These are phyloP conservation scores for Amphirosellinia nigrospora DNA, from an alignment of 495 filamentous ascomycete genomes.

Conservation along the genomic window DNA sequence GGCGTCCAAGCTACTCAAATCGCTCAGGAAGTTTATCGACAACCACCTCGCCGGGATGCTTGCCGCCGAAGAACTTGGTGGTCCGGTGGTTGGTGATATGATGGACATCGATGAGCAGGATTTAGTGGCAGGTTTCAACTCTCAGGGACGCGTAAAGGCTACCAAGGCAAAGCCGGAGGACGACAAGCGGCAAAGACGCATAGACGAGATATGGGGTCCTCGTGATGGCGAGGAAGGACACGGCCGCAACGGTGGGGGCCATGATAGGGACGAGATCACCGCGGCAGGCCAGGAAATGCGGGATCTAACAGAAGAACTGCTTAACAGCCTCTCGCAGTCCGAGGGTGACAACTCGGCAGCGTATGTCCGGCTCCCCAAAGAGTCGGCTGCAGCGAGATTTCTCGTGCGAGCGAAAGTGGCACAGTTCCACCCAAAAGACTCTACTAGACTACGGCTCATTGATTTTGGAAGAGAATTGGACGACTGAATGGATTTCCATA, in stretches of 20 bases:
- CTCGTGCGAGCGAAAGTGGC: slow-evolving; percentile 84
- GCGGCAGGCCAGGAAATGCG: slow-evolving; percentile 71
- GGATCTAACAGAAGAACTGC: slow-evolving; percentile 65
- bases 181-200: slow-evolving; percentile 66
- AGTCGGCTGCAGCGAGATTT: slow-evolving; percentile 83
- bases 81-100: slow-evolving; percentile 80
- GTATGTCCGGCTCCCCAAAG: slow-evolving; percentile 73
- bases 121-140: slow-evolving; percentile 73
- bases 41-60: slow-evolving; percentile 78
- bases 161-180: slow-evolving; percentile 52
- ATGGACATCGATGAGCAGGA: slow-evolving; percentile 62
- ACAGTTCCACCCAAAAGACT: slow-evolving; percentile 85
- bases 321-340: slow-evolving; percentile 67
- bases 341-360: slow-evolving; percentile 59
- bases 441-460: slow-evolving; percentile 73
- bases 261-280: slow-evolving; percentile 60
- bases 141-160: slow-evolving; percentile 73
- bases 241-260: slow-evolving; percentile 31
- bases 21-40: slow-evolving; percentile 75
- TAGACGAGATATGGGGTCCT: slow-evolving; percentile 74
- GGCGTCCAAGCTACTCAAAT: slow-evolving; percentile 62
- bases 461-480: slow-evolving; percentile 84
- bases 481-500: slow-evolving; percentile 49
- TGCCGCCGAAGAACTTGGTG: slow-evolving; percentile 84
- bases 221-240: slow-evolving; percentile 27